These are phyloP conservation scores for Leccinum obscurum DNA, from an alignment of 768 basidiomycete genomes.

Conservation along the genomic window DNA sequence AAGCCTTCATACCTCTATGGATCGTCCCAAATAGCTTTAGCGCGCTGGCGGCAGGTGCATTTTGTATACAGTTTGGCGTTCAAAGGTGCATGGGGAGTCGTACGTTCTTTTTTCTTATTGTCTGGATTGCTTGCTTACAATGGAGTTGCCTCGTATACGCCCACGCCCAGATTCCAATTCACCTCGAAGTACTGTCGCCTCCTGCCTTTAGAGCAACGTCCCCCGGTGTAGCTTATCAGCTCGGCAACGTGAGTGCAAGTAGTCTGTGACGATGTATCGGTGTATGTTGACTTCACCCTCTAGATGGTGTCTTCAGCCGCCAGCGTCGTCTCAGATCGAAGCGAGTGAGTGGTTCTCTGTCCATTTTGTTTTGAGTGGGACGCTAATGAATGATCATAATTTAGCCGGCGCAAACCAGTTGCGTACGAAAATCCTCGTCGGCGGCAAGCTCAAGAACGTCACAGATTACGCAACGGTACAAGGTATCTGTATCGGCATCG, in stretches of 20 bases:
- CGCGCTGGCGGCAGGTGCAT: slow-evolving; percentile 77
- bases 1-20: slow-evolving; percentile 75
- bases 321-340: slow-evolving; percentile 60
- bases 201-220: slow-evolving; percentile 88
- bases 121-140: neutral
- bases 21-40: slow-evolving; percentile 70
- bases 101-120: slow-evolving; percentile 36
- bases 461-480: slow-evolving; percentile 76
- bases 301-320: slow-evolving; percentile 68
- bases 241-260: slow-evolving; percentile 56
- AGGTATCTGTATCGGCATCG: slow-evolving; percentile 85
- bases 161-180: slow-evolving; percentile 62
- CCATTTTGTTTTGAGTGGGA: neutral
- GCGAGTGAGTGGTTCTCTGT: slow-evolving; percentile 19
- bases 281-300: neutral
- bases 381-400: neutral
- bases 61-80: slow-evolving; percentile 83
- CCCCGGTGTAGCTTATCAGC: slow-evolving; percentile 82
- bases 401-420: slow-evolving; percentile 60
- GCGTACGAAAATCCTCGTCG: slow-evolving; percentile 45
- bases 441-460: slow-evolving; percentile 42
- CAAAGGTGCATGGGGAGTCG: slow-evolving; percentile 91
- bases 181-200: slow-evolving; percentile 80
- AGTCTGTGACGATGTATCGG: no score
- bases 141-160: neutral